These are phyloP conservation scores for Oryza meyeriana DNA, from an alignment of 176 grass and related monocot species.

Conservation along the genomic window DNA sequence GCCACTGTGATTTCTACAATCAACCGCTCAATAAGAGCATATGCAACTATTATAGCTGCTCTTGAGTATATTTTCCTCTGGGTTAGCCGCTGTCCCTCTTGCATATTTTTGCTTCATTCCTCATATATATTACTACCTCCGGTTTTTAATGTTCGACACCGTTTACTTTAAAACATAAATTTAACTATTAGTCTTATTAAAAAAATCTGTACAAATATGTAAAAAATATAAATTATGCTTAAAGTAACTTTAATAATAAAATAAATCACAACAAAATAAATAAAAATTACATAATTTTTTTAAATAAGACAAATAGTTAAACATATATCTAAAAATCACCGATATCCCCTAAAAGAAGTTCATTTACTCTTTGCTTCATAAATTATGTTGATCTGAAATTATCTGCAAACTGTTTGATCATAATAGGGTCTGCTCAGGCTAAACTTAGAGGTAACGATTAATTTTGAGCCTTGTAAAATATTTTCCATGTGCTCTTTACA, in stretches of 20 bases:
- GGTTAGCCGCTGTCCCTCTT: conserved; percentile 42
- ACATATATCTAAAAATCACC: too few species aligned
- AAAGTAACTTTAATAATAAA: too few species aligned
- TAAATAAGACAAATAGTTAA: too few species aligned
- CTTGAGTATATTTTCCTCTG: conserved; percentile 89
- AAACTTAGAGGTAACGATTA: not conserved
- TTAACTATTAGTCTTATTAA: too few species aligned
- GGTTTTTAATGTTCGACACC: too few species aligned
- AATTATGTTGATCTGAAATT: not conserved
- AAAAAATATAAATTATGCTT: too few species aligned
- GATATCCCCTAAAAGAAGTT: not conserved
- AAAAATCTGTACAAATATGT: too few species aligned
- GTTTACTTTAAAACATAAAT: too few species aligned
- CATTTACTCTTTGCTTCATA: not conserved
- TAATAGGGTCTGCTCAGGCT: not conserved
- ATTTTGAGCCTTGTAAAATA: conserved; percentile 2
- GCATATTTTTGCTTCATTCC: conserved; percentile 12
- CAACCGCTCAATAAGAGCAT: conserved; percentile 90
- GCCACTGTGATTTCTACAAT: conserved; percentile 83
- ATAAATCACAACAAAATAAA: too few species aligned
- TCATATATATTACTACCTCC: too few species aligned
- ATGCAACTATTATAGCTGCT: conserved; percentile 73
- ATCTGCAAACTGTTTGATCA: not conserved
- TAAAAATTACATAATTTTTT: too few species aligned
- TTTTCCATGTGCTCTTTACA: conserved; percentile 39